Percentiles rank a stretch among this genome's conserved stretches.
Evolutionary conservation across 2,329 filamentous ascomycete species (phyloP).

Genomic region (Colletotrichum lini): DNA sequence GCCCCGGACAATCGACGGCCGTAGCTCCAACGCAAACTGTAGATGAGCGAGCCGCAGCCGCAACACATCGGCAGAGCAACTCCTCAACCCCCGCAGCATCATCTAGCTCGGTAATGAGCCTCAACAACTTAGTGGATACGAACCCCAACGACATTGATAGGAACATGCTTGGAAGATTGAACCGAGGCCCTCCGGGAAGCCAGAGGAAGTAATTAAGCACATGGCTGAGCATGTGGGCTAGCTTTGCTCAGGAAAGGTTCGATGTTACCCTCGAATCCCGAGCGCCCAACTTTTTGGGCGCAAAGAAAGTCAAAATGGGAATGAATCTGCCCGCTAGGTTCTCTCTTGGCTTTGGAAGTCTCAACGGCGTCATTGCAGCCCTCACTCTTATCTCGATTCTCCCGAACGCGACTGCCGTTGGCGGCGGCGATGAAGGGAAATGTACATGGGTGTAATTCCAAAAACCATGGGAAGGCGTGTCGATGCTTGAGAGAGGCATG

Average conservation of each 20-base stretch:
- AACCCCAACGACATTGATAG: conserved; percentile 65
- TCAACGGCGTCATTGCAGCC: conserved; percentile 2
- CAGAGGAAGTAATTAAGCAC: conserved; percentile 29
- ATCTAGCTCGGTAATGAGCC: conserved; percentile 64
- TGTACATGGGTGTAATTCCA: conserved; percentile 15
- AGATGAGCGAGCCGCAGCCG: conserved; percentile 54
- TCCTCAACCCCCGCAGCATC: conserved; percentile 48
- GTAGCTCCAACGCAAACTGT: conserved; percentile 50
- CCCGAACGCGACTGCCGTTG: neutral
- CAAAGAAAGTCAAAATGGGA: conserved; percentile 12
- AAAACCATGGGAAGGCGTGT: conserved; percentile 21
- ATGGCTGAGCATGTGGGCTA: conserved; percentile 13
- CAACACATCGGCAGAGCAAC: conserved; percentile 55
- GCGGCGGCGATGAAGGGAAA: conserved; percentile 5
- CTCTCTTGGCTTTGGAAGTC: conserved; percentile 21
- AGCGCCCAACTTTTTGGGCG: conserved; percentile 20
- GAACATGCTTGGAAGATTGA: conserved; percentile 68
- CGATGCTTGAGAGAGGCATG: conserved; percentile 12
- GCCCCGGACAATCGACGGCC: conserved; percentile 56
- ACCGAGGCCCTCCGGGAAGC: conserved; percentile 49
- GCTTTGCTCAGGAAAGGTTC: neutral
- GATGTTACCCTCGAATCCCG: neutral
- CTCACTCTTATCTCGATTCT: conserved; percentile 9
- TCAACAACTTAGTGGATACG: conserved; percentile 65
- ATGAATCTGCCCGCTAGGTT: conserved; percentile 42